A percentile compares a stretch with the other conserved stretches of the same genome.
Evolutionary conservation across 495 filamentous ascomycete species (phyloP).

Genomic region (Cercophora scortea): DNA sequence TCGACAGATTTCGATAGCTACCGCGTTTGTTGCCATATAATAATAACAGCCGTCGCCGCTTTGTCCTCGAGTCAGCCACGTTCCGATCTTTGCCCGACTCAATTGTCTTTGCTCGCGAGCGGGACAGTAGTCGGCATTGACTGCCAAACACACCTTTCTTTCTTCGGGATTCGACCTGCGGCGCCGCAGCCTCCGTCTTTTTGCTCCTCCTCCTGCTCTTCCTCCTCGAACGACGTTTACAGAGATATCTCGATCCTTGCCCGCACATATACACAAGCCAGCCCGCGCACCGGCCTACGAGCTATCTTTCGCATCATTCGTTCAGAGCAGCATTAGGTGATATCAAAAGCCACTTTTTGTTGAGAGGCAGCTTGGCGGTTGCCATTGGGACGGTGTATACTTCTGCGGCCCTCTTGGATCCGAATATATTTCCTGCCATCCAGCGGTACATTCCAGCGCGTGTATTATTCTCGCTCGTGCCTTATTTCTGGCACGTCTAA

Average conservation of each 20-base stretch:
- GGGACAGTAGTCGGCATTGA: constrained; percentile 6
- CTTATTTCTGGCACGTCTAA: constrained; percentile 44
- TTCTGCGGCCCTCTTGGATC: not conserved
- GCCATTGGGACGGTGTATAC: not conserved
- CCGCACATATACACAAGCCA: not conserved
- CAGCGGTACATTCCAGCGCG: constrained; percentile 17
- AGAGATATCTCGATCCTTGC: not conserved
- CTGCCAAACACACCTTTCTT: constrained; percentile 14
- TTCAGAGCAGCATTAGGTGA: not conserved
- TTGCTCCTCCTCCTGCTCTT: constrained; percentile 1
- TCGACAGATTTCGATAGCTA: constrained; percentile 15
- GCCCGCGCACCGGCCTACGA: no score
- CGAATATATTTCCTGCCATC: not conserved
- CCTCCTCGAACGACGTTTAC: not conserved
- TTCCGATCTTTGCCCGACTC: constrained; percentile 4
- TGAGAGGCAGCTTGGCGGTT: not conserved
- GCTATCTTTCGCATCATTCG: not conserved
- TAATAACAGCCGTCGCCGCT: constrained; percentile 15
- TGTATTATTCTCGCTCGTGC: constrained; percentile 30
- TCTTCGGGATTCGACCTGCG: constrained; percentile 11
- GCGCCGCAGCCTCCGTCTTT: not conserved
- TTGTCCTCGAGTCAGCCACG: constrained; percentile 16
- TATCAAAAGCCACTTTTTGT: not conserved
- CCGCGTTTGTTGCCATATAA: constrained; percentile 1
- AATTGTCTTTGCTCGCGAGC: constrained; percentile 14